Evolutionary conservation across 139 green algal species (phyloP).

Genomic region (Tetratostichococcus sp.): DNA sequence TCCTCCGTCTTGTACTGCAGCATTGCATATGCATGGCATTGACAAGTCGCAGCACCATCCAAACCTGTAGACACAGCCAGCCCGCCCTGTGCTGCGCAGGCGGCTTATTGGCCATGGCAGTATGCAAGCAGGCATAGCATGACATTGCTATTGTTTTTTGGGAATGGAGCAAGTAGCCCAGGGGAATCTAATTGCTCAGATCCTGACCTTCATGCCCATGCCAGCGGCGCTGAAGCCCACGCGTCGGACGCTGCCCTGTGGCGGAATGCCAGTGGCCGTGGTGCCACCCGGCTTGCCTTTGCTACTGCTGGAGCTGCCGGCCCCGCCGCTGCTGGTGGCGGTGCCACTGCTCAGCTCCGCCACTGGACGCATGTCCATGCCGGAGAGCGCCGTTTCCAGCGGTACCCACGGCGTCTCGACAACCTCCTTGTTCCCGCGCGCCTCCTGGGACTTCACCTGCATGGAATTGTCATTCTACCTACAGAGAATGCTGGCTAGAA

Average conservation of each 20-base stretch:
- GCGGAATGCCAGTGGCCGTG: not conserved
- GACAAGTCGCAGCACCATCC: too few relatives aligned
- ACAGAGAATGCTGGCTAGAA: not conserved
- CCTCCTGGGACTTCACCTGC: constrained; percentile 32
- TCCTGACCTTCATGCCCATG: constrained; percentile 43
- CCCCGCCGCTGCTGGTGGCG: not conserved
- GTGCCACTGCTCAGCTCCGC: not conserved
- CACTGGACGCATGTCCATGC: not conserved
- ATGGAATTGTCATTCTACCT: not conserved
- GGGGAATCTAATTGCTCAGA: not conserved
- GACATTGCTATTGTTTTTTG: too few relatives aligned
- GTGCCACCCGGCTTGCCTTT: not conserved
- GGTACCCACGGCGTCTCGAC: constrained; percentile 22
- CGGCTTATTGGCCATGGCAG: not conserved
- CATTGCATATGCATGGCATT: not conserved
- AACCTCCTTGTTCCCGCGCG: constrained; percentile 30
- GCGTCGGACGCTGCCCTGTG: constrained; percentile 19
- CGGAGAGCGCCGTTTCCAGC: constrained; percentile 9
- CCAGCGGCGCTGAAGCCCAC: constrained; percentile 22
- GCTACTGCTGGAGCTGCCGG: not conserved
- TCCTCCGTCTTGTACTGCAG: constrained; percentile 40
- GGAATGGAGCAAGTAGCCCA: too few relatives aligned
- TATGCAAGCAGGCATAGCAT: too few relatives aligned
- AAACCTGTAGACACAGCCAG: not conserved
- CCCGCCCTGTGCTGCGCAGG: not conserved